Evolutionary conservation across 2,329 filamentous ascomycete species (phyloP).

Genomic region (Fusarium robinianum): DNA sequence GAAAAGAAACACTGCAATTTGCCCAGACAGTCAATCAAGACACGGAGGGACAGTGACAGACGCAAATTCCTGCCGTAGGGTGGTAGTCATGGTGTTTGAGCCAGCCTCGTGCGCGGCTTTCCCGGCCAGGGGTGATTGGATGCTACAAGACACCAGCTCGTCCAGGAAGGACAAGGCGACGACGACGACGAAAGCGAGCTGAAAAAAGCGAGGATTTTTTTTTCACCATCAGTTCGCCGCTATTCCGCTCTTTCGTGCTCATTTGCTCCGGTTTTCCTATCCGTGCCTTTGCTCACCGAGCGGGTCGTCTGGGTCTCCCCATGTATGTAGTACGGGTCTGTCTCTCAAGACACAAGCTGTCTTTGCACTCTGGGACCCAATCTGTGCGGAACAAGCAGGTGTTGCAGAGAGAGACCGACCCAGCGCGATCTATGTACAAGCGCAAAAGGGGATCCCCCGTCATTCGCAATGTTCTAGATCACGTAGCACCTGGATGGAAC

Average conservation of each 20-base stretch:
- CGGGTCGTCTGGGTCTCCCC: no score
- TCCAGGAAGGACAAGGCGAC: constrained; percentile 5
- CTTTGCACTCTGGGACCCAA: no score
- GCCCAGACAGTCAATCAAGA: constrained; percentile 10
- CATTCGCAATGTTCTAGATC: constrained; percentile 24
- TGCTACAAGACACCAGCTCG: constrained; percentile 18
- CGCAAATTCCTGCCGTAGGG: constrained; percentile 9
- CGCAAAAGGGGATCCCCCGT: constrained; percentile 12
- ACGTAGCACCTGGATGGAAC: constrained; percentile 21
- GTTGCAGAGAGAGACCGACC: constrained; percentile 10
- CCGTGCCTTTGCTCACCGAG: no score
- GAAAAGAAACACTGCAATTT: constrained; percentile 5
- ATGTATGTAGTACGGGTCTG: no score
- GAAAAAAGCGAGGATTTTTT: background rate
- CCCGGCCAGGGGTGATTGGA: constrained; percentile 1
- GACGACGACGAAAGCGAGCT: constrained; percentile 6
- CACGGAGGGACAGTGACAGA: background rate
- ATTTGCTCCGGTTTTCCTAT: no score
- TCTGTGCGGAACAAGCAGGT: no score
- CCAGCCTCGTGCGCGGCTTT: constrained; percentile 25
- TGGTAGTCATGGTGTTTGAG: no score
- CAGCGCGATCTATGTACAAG: constrained; percentile 22
- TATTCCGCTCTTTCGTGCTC: no score
- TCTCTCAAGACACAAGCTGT: no score
- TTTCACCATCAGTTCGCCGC: no score